phyloP scores from a whole-genome alignment of 1,284 basidiomycete genomes.

The Fistulinella staudtii region DNA sequence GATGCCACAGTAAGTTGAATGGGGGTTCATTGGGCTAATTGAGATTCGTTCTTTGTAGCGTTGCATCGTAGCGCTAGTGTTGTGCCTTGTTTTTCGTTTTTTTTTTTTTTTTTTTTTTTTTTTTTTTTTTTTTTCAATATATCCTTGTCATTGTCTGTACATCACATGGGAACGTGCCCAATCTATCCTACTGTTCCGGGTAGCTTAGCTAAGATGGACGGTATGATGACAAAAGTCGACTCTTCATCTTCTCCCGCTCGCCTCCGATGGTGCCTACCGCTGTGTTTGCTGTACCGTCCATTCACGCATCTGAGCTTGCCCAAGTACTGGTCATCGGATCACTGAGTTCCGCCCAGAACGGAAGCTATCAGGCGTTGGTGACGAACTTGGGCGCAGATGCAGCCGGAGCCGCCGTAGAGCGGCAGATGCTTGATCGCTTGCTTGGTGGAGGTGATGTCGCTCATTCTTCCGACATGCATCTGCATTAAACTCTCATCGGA shows the following conservation, averaged over 20 bases:
- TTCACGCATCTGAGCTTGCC: slow-evolving; percentile 10
- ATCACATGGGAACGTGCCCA: neutral
- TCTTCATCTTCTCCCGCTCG: neutral
- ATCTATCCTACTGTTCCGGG: neutral
- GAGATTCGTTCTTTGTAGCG: slow-evolving; percentile 1
- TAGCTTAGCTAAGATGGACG: slow-evolving; percentile 25
- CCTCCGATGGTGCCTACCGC: slow-evolving; percentile 59
- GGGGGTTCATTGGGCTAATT: neutral
- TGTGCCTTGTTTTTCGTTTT: slow-evolving; percentile 12
- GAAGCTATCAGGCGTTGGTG: slow-evolving; percentile 68
- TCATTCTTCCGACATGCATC: slow-evolving; percentile 7
- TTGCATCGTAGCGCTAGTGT: too few species aligned
- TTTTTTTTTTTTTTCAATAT: neutral
- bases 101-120: slow-evolving; percentile 3
- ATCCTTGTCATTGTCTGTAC: slow-evolving; percentile 6
- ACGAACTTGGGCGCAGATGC: slow-evolving; percentile 48
- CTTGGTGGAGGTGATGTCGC: slow-evolving; percentile 61
- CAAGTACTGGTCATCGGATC: slow-evolving; percentile 66
- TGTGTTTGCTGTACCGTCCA: slow-evolving; percentile 33
- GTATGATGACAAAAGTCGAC: slow-evolving; percentile 18
- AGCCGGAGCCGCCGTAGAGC: slow-evolving; percentile 50
- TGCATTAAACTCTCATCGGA: slow-evolving; percentile 12
- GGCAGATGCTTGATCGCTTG: slow-evolving; percentile 71
- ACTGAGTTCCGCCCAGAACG: slow-evolving; percentile 67
- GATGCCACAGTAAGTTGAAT: slow-evolving; percentile 25